phyloP scores from a whole-genome alignment of 192 early-diverging fungal species.

The Blastocladiella britannica region DNA sequence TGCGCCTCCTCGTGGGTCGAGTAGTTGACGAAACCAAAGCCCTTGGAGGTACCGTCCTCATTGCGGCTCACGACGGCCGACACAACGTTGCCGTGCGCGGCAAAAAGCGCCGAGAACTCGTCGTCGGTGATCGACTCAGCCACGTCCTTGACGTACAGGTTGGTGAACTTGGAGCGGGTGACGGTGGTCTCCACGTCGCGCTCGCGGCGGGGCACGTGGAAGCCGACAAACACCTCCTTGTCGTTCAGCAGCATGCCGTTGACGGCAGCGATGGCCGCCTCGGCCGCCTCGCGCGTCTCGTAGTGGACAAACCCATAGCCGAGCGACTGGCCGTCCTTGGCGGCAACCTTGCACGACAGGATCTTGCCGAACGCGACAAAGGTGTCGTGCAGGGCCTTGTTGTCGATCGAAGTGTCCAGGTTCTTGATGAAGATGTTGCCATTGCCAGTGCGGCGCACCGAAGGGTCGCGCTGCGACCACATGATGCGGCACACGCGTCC shows the following conservation, averaged over 20 bases:
- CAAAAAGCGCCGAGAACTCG: constrained; percentile 58
- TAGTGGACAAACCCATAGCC: constrained; percentile 99
- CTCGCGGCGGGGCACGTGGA: constrained; percentile 80
- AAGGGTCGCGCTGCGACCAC: constrained; percentile 99
- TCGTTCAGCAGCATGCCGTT: constrained; percentile 99
- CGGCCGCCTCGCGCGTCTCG: constrained; percentile 80
- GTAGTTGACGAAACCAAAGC: constrained; percentile 97
- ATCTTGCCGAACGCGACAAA: constrained; percentile 95
- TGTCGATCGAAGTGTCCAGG: constrained; percentile 88
- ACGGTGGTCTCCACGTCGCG: constrained; percentile 76
- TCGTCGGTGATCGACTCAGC: constrained; percentile 56
- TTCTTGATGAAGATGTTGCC: constrained; percentile 99
- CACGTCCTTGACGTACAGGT: constrained; percentile 95
- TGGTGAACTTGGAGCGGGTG: constrained; percentile 80
- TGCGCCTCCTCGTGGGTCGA: constrained; percentile 71
- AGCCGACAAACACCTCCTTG: constrained; percentile 88
- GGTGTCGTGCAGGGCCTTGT: constrained; percentile 98
- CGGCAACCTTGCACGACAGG: constrained; percentile 90
- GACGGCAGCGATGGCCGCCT: constrained; percentile 88
- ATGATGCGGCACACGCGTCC: constrained; percentile 94
- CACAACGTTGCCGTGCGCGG: constrained; percentile 56
- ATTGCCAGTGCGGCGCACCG: constrained; percentile 66
- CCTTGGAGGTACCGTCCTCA: constrained; percentile 65
- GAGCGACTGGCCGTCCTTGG: constrained; percentile 60
- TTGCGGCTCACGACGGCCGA: constrained; percentile 56